Evolutionary conservation across 208 protist species (phyloP).

Genomic region (Naegleria fowleri): DNA sequence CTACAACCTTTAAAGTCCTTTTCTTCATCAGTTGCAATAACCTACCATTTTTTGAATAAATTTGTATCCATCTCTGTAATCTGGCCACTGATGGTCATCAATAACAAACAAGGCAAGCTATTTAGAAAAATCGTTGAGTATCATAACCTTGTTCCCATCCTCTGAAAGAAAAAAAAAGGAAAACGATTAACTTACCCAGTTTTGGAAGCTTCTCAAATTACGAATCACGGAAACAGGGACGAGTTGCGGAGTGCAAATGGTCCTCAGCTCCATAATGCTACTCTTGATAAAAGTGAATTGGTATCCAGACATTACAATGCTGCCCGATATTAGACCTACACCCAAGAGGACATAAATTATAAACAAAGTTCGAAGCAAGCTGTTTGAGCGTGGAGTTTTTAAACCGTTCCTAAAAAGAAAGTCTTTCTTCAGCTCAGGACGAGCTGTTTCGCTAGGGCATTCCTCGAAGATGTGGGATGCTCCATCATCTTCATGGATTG

Average conservation of each 20-base stretch:
- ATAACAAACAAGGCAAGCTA: not conserved
- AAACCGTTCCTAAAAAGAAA: not conserved
- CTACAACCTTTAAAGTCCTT: too few relatives aligned
- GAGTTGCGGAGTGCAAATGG: not conserved
- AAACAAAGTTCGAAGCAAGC: not conserved
- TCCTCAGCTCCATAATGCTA: not conserved
- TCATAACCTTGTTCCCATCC: too few relatives aligned
- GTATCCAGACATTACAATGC: not conserved
- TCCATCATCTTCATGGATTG: too few relatives aligned
- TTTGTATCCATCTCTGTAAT: not conserved
- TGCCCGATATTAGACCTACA: not conserved
- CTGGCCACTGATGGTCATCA: not conserved
- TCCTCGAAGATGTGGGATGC: too few relatives aligned
- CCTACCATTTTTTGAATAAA: not conserved
- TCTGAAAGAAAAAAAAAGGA: too few relatives aligned
- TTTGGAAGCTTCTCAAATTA: not conserved
- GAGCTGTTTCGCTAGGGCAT: too few relatives aligned
- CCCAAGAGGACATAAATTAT: not conserved
- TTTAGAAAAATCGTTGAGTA: too few relatives aligned
- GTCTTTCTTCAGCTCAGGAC: not conserved
- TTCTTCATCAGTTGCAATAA: too few relatives aligned
- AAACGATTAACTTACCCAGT: not conserved
- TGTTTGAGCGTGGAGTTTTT: not conserved
- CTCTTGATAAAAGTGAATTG: not conserved
- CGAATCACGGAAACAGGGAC: not conserved